phyloP scores from a whole-genome alignment of 2,329 filamentous ascomycete species.

The Arachnomyces sp. region DNA sequence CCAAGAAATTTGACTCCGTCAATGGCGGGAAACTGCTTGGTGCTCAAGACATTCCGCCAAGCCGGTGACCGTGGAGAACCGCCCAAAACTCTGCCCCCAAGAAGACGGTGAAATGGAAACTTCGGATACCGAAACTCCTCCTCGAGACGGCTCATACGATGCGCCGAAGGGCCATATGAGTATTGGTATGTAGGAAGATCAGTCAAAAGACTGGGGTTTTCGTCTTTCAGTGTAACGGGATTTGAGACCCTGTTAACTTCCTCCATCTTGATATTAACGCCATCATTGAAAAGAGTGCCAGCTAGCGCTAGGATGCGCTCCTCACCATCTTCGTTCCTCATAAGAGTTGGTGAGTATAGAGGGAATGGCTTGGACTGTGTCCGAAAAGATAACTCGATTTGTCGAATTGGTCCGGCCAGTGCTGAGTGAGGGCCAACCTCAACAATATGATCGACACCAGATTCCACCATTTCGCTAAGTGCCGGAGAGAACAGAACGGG shows the following conservation, averaged over 20 bases:
- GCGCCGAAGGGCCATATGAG: slow-evolving; percentile 16
- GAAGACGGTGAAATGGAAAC: slow-evolving; percentile 13
- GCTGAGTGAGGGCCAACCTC: slow-evolving; percentile 26
- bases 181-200: slow-evolving; percentile 20
- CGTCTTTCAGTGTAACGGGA: too few relatives aligned
- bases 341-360: neutral
- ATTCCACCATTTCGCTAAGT: slow-evolving; percentile 9
- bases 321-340: slow-evolving; percentile 5
- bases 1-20: too few relatives aligned
- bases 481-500: slow-evolving; percentile 17
- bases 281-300: slow-evolving; percentile 3
- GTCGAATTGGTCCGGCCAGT: slow-evolving; percentile 19
- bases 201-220: slow-evolving; percentile 7
- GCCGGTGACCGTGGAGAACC: too few relatives aligned
- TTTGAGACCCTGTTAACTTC: slow-evolving; percentile 3
- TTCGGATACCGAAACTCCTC: slow-evolving; percentile 11
- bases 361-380: neutral
- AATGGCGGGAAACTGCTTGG: too few relatives aligned
- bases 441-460: slow-evolving; percentile 9
- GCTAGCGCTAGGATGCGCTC: slow-evolving; percentile 1
- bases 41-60: too few relatives aligned
- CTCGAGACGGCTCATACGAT: slow-evolving; percentile 13
- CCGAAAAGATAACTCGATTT: slow-evolving; percentile 11
- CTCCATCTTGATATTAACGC: neutral
- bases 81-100: slow-evolving; percentile 7